Conservation (phyloP, 306 rosid species). For the Rosa rugosa region DNA sequence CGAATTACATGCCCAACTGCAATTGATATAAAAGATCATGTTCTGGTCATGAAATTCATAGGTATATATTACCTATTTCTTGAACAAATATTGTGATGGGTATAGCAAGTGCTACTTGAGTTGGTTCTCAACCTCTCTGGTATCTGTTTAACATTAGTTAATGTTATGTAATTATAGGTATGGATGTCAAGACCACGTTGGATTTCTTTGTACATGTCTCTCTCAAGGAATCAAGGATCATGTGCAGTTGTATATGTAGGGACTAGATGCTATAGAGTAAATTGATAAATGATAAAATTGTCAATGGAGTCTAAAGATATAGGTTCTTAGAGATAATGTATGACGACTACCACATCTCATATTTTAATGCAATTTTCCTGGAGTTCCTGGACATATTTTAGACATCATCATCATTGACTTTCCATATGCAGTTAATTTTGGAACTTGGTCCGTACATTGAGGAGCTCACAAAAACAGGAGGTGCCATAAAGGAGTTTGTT, state of each 20-base stretch:
- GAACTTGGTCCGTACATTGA: conserved; percentile 85
- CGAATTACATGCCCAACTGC: too few relatives aligned
- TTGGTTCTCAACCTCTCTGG: too few relatives aligned
- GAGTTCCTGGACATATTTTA: too few relatives aligned
- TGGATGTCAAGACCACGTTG: not conserved
- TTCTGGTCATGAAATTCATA: conserved; percentile 10
- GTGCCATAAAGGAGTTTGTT: conserved; percentile 65
- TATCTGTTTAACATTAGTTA: too few relatives aligned
- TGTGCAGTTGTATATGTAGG: not conserved
- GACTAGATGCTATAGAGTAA: not conserved
- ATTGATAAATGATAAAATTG: not conserved
- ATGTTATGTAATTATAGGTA: too few relatives aligned
- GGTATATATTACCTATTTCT: not conserved
- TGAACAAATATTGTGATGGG: too few relatives aligned
- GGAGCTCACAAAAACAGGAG: conserved; percentile 50
- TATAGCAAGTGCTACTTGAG: too few relatives aligned
- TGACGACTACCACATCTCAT: too few relatives aligned
- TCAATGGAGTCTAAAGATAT: not conserved
- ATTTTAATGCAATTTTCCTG: too few relatives aligned
- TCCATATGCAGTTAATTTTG: conserved; percentile 68
- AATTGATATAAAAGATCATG: too few relatives aligned
- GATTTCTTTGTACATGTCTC: not conserved
- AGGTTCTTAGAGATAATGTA: not conserved
- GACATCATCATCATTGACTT: not conserved
- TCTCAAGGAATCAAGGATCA: not conserved